These are phyloP conservation scores for Schwanniomyces polymorphus DNA, from an alignment of 805 yeast species.

Conservation along the genomic window DNA sequence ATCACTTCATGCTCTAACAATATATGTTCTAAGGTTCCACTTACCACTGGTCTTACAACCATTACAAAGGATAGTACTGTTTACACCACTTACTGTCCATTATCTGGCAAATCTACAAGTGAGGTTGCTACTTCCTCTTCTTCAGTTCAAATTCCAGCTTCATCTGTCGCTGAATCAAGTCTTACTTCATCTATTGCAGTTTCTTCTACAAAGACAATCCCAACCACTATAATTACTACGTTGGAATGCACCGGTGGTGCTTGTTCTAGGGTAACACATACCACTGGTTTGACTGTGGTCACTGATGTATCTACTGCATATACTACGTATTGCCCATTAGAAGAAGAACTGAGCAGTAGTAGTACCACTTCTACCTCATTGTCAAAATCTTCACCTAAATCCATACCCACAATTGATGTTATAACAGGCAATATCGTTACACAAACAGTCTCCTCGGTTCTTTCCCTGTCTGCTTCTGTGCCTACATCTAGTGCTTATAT, in stretches of 20 bases:
- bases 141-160: slow-evolving; percentile 4
- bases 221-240: not conserved
- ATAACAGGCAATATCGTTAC: slow-evolving; percentile 42
- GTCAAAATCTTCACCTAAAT: slow-evolving; percentile 8
- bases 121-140: slow-evolving; percentile 5
- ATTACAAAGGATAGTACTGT: slow-evolving; percentile 36
- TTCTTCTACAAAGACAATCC: not conserved
- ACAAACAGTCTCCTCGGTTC: slow-evolving; percentile 22
- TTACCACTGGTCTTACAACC: slow-evolving; percentile 33
- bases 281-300: slow-evolving; percentile 32
- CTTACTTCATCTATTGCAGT: slow-evolving; percentile 2
- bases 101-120: slow-evolving; percentile 8
- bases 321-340: slow-evolving; percentile 39
- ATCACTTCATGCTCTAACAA: slow-evolving; percentile 38
- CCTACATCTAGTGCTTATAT: slow-evolving; percentile 10
- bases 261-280: slow-evolving; percentile 27
- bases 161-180: slow-evolving; percentile 4
- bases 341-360: slow-evolving; percentile 5
- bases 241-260: not conserved
- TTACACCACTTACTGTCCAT: slow-evolving; percentile 41
- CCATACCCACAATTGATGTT: slow-evolving; percentile 31
- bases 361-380: slow-evolving; percentile 6
- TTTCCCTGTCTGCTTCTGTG: slow-evolving; percentile 13
- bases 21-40: slow-evolving; percentile 25
- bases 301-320: slow-evolving; percentile 37